phyloP scores from a whole-genome alignment of 202 grass and related monocot species.

The Digitaria exilis region DNA sequence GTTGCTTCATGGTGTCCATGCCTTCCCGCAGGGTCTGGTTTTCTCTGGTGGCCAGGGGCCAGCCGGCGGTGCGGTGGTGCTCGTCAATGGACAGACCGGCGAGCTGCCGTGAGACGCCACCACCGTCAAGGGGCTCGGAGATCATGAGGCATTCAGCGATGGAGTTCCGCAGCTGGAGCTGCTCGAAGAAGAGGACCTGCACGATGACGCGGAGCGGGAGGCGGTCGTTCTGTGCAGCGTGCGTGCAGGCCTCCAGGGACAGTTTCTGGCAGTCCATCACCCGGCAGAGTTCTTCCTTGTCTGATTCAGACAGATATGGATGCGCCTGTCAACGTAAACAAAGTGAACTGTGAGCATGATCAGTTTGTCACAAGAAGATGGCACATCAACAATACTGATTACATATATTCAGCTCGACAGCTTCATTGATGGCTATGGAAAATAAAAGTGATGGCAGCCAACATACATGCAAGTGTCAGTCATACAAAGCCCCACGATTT shows the following conservation, averaged over 20 bases:
- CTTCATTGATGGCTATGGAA: background rate
- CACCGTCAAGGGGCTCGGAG: slow-evolving; percentile 65
- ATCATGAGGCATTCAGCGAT: slow-evolving; percentile 75
- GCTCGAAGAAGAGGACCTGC: slow-evolving; percentile 92
- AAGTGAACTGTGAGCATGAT: background rate
- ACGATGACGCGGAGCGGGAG: slow-evolving; percentile 72
- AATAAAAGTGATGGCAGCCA: background rate
- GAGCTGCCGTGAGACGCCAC: slow-evolving; percentile 37
- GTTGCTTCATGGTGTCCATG: slow-evolving; percentile 74
- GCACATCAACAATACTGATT: slow-evolving; percentile 2
- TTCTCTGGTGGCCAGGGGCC: slow-evolving; percentile 49
- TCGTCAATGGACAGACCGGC: slow-evolving; percentile 34
- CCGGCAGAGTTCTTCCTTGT: slow-evolving; percentile 73
- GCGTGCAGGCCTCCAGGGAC: slow-evolving; percentile 84
- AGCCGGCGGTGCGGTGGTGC: slow-evolving; percentile 38
- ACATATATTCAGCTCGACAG: background rate
- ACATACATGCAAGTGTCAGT: background rate
- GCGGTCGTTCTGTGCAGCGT: slow-evolving; percentile 77
- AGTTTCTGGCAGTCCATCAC: slow-evolving; percentile 96
- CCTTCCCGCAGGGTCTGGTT: slow-evolving; percentile 57
- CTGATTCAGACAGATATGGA: slow-evolving; percentile 59
- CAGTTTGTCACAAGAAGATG: background rate
- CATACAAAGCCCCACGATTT: background rate
- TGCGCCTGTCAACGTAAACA: slow-evolving; percentile 52
- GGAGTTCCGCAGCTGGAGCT: slow-evolving; percentile 76